Evolutionary conservation across 257 asterid species (phyloP), one percentile per base, ranked within the genome.

Genomic region (Plantago elongata): DNA sequence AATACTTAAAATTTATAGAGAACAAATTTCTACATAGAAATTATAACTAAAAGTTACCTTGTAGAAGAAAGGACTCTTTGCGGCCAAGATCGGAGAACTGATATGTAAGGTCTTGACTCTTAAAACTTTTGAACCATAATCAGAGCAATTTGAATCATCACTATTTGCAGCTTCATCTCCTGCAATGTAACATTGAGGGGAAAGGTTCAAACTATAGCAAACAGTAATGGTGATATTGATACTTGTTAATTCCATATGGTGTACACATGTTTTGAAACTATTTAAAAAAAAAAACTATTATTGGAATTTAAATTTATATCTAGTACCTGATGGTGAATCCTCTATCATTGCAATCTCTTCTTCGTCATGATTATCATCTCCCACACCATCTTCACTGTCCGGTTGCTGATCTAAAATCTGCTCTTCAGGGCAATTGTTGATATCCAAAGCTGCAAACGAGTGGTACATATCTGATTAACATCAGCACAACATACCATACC

Each of bases 381-480:
- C 88, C 42, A 48, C 71, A 13, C 69, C 81, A 67, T 81, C 93
- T 60, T 84, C 97, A 57, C 71, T 78, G 64, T 82, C 92, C 2
- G 80, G 84, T 57, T 70, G 83, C 68, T 81, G 81, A 72, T 78
- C 84, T 46, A 86, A 66, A 63, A 77, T 78, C 77, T 86, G 96
- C 78, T 86, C 95, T 81, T 89, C 97, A 10, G 90, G 90, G 64
- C 79, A 73, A 52, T 74, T 69, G 64, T 83, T 78, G 74, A 89
- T 81, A 79, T 86, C 95, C 96, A 92, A 79, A 88, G 89, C 97
- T 92, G 95, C 87, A 92, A 84, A 84, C 75, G 93, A 80, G 92
- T 86, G 90, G 89, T 71, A 88, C 75, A 81, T 74, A 88, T 83
- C 96, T 84, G 95, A 78, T 89, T 83, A 83, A 86, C 76, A 82